Conservation (phyloP, 2,329 filamentous ascomycete species). For the Botryotinia globosa region DNA sequence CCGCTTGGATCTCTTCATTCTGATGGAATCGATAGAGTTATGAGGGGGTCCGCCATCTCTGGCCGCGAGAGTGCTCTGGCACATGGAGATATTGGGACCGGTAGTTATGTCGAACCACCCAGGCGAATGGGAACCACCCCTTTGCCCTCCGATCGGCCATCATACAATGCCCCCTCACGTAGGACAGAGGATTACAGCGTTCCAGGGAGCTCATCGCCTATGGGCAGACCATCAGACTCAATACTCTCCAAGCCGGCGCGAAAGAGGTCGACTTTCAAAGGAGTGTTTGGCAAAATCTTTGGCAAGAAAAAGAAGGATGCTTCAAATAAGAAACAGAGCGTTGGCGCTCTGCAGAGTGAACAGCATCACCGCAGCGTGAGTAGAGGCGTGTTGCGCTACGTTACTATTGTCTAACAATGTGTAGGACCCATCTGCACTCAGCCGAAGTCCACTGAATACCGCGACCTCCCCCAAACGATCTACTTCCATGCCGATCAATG, state of each 20-base stretch:
- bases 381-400: constrained; percentile 33
- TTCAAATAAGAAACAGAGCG: constrained; percentile 14
- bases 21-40: constrained; percentile 17
- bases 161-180: constrained; percentile 23
- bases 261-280: constrained; percentile 57
- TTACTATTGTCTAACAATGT: constrained; percentile 23
- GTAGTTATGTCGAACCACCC: constrained; percentile 10
- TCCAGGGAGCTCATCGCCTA: constrained; percentile 11
- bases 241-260: constrained; percentile 45
- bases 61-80: constrained; percentile 23
- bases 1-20: constrained; percentile 33
- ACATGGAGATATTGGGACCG: constrained; percentile 21
- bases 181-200: constrained; percentile 16
- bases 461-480: constrained; percentile 51
- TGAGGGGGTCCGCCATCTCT: constrained; percentile 18
- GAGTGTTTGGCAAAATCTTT: constrained; percentile 57
- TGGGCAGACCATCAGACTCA: constrained; percentile 40
- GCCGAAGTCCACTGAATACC: constrained; percentile 37
- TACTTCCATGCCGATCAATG: constrained; percentile 57
- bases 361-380: constrained; percentile 50
- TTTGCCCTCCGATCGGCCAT: constrained; percentile 23
- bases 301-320: constrained; percentile 45
- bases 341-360: constrained; percentile 25
- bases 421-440: constrained; percentile 44
- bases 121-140: constrained; percentile 11